Base-by-base conservation (phyloP, 495 filamentous ascomycete species). In the Aspergillus sparsus region DNA sequence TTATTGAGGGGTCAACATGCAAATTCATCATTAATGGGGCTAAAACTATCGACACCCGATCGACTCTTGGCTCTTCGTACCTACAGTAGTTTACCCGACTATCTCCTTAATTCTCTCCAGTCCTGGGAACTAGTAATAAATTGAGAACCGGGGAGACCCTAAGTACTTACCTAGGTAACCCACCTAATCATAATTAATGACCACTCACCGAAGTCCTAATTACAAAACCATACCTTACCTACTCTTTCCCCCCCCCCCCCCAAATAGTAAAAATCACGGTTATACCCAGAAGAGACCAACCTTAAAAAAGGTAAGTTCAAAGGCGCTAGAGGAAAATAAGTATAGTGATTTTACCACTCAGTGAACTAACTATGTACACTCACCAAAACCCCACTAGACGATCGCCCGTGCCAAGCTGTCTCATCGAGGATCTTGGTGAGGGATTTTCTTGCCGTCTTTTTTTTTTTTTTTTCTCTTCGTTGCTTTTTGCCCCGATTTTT, bases 361-460 rank as follows among this genome's bases (percentile, higher is more conserved):
- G n/a, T n/a, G n/a, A n/a, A n/a, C n/a, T n/a, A n/a, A n/a, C n/a
- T n/a, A n/a, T n/a, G 41, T 49, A 39, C 41, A 57, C 33, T 50
- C 53, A 47, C 32, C 44, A 55, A 52, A 57, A 53, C 53, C 58
- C 63, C 57, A 57, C 63, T 55, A 57, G 63, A 60, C 61, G 66
- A 68, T 68, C 66, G 66, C 63, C 66, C 66, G 60, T 61, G 66
- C 66, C 66, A 68, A 68, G 66, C 66, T 68, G 66, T 68, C 61
- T 65, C 66, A 68, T 68, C 66, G 66, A 62, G 58, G 63, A 68
- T 68, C 66, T 55, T 63, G 63, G 63, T 68, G 66, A 68, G 66
- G 66, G 66, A 68, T 68, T 68, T 68, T 68, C 63, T 68, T 45
- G 18, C 52, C 7, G 34, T 58, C 44, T 35, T 50, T 42, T 46